Evolutionary conservation across 208 protist genomes (phyloP).

Genomic region (Acanthamoeba triangularis): DNA sequence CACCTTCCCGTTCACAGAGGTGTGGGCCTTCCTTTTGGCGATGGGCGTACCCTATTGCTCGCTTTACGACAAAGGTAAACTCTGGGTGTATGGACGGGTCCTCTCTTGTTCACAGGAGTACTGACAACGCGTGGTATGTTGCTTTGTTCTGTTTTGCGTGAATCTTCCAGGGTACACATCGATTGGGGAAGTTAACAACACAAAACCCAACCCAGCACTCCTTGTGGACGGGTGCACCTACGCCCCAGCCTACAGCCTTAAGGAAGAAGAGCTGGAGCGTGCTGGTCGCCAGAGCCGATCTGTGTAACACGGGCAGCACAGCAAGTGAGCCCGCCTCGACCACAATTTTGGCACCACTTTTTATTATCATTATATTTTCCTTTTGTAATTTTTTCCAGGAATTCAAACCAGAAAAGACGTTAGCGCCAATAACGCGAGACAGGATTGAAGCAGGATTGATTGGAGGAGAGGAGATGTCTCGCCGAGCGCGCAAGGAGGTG

Average conservation of each 20-base stretch:
- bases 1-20: neutral
- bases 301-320: neutral
- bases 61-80: conserved; percentile 80
- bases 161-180: conserved; percentile 76
- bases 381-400: too few relatives aligned
- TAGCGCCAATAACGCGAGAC: too few relatives aligned
- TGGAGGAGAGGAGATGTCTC: too few relatives aligned
- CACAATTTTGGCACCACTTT: too few relatives aligned
- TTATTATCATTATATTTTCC: too few relatives aligned
- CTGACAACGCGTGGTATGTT: neutral
- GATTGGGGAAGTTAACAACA: conserved; percentile 79
- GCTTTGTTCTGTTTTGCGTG: neutral
- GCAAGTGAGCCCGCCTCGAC: too few relatives aligned
- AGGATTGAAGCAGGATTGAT: too few relatives aligned
- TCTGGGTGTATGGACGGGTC: too few relatives aligned
- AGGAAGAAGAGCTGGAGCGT: conserved; percentile 68
- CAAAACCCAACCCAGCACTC: conserved; percentile 82
- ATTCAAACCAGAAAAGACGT: too few relatives aligned
- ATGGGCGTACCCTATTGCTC: conserved; percentile 82
- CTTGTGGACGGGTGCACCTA: neutral
- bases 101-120: too few relatives aligned
- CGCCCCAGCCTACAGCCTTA: conserved; percentile 76
- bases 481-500: neutral
- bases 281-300: conserved; percentile 30
- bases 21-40: conserved; percentile 80